These are phyloP conservation scores for Prunus salicina DNA, from an alignment of 306 rosid species.

Conservation along the genomic window DNA sequence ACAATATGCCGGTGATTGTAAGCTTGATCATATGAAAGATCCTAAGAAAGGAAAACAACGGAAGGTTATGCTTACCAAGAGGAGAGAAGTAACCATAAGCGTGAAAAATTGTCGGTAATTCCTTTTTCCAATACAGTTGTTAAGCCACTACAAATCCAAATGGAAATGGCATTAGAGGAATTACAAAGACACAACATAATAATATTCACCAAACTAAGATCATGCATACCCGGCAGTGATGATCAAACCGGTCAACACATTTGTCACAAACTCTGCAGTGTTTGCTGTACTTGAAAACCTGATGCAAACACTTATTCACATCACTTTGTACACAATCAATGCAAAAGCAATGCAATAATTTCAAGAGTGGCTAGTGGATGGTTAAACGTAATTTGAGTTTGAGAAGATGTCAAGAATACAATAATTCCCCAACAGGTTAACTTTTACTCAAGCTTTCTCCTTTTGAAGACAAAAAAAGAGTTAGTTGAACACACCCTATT, in stretches of 20 bases:
- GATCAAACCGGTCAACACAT: slow-evolving; percentile 91
- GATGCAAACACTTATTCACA: slow-evolving; percentile 21
- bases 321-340: background rate
- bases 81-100: slow-evolving; percentile 89
- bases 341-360: slow-evolving; percentile 4
- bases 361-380: background rate
- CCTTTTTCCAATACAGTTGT: slow-evolving; percentile 86
- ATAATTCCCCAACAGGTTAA: slow-evolving; percentile 10
- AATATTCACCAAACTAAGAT: slow-evolving; percentile 14
- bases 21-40: slow-evolving; percentile 8
- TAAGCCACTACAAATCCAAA: slow-evolving; percentile 80
- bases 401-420: background rate
- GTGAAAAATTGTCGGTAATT: slow-evolving; percentile 89
- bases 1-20: slow-evolving; percentile 11
- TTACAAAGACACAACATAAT: slow-evolving; percentile 6
- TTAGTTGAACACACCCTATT: background rate
- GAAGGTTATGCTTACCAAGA: slow-evolving; percentile 78
- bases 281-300: slow-evolving; percentile 98
- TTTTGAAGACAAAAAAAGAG: background rate
- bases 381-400: background rate
- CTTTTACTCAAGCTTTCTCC: slow-evolving; percentile 3
- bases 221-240: slow-evolving; percentile 87
- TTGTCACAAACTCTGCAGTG: slow-evolving; percentile 98
- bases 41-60: slow-evolving; percentile 13
- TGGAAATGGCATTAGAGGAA: slow-evolving; percentile 19